phyloP scores from a whole-genome alignment of 352 stramenopile genomes.

The Phytopythium mirpurense region DNA sequence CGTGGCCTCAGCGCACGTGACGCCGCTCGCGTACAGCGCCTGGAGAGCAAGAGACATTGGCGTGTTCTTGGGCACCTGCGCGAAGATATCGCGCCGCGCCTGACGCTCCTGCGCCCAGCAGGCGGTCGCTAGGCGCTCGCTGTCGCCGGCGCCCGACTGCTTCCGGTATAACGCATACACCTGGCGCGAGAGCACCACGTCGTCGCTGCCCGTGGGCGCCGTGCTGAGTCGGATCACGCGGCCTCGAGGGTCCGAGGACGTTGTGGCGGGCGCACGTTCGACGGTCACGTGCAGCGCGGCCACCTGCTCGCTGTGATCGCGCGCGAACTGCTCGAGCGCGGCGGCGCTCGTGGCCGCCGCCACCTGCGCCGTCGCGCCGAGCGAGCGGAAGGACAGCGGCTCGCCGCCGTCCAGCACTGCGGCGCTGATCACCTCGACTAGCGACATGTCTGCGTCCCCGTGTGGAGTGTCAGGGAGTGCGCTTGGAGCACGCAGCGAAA shows the following conservation, averaged over 20 bases:
- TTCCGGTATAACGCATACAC: slow-evolving; percentile 57
- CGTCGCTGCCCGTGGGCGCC: background rate
- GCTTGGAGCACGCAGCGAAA: background rate
- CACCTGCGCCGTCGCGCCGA: slow-evolving; percentile 30
- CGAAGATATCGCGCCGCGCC: slow-evolving; percentile 53
- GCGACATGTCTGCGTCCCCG: slow-evolving; percentile 3
- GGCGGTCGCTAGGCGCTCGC: slow-evolving; percentile 23
- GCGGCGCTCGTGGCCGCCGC: slow-evolving; percentile 17
- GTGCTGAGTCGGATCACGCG: slow-evolving; percentile 34
- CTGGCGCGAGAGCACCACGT: slow-evolving; percentile 23
- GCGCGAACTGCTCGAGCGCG: slow-evolving; percentile 34
- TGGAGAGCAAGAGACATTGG: slow-evolving; percentile 36
- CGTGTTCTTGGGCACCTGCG: slow-evolving; percentile 25
- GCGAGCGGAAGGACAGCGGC: slow-evolving; percentile 49
- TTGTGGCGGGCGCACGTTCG: slow-evolving; percentile 20
- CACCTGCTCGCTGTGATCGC: slow-evolving; percentile 26
- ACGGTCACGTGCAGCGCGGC: slow-evolving; percentile 35
- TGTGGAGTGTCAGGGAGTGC: background rate
- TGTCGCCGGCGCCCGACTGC: slow-evolving; percentile 5
- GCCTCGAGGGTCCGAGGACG: slow-evolving; percentile 32
- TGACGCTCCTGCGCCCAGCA: slow-evolving; percentile 62
- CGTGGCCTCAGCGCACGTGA: slow-evolving; percentile 46
- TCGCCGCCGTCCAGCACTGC: slow-evolving; percentile 51
- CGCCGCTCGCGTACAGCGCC: slow-evolving; percentile 45
- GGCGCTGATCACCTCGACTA: slow-evolving; percentile 45